Evolutionary conservation across 164 flowering plant species (phyloP).

Genomic region (Pachysandra terminalis): DNA sequence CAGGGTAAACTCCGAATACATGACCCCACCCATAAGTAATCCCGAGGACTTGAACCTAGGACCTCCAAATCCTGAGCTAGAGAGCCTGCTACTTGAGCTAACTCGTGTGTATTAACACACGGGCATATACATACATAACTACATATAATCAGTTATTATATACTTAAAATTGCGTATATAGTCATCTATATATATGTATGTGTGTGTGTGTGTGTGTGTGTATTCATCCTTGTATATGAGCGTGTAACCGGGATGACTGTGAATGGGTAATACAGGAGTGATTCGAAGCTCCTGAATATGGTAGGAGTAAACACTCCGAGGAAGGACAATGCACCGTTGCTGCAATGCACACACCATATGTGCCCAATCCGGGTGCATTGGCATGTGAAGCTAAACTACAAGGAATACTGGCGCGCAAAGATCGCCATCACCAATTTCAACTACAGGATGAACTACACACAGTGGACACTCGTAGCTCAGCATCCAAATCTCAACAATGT

Average conservation of each 20-base stretch:
- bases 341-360: constrained; percentile 80
- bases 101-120: too few relatives aligned
- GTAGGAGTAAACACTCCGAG: constrained; percentile 63
- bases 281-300: constrained; percentile 39
- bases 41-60: too few relatives aligned
- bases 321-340: constrained; percentile 64
- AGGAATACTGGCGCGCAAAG: constrained; percentile 85
- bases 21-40: too few relatives aligned
- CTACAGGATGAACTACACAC: constrained; percentile 65
- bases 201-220: constrained; percentile 8
- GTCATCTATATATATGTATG: too few relatives aligned
- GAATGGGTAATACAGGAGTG: constrained; percentile 42
- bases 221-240: constrained; percentile 1
- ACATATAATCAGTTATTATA: too few relatives aligned
- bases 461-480: constrained; percentile 76
- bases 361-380: constrained; percentile 75
- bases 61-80: too few relatives aligned
- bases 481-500: constrained; percentile 84
- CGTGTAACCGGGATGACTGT: too few relatives aligned
- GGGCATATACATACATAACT: too few relatives aligned
- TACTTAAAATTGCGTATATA: not conserved
- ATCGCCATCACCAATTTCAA: constrained; percentile 72
- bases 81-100: too few relatives aligned
- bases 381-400: constrained; percentile 77
- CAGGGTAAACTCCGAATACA: too few relatives aligned